A percentile compares a stretch with the other conserved stretches of the same genome.
phyloP scores from a whole-genome alignment of 305 asterid genomes.

The Solanum aculeatissimum region DNA sequence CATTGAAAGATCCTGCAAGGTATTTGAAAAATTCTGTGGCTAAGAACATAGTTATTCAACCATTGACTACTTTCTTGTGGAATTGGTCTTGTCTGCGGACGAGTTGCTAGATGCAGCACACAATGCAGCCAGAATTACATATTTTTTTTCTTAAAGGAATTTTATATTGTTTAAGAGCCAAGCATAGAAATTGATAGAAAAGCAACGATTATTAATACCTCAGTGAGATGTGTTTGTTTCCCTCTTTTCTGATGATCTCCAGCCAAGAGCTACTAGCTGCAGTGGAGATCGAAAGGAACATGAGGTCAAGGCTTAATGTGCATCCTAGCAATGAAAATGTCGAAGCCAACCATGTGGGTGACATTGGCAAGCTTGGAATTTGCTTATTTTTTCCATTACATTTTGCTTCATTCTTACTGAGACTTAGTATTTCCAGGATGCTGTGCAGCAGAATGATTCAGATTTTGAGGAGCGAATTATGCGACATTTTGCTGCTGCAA shows the following conservation, averaged over 20 bases:
- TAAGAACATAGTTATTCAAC: background rate
- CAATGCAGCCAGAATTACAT: background rate
- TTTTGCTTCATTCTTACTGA: background rate
- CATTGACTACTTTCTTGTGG: background rate
- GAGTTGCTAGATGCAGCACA: background rate
- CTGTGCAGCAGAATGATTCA: slow-evolving; percentile 12
- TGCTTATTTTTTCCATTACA: background rate
- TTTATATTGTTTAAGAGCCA: background rate
- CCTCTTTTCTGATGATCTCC: slow-evolving; percentile 1
- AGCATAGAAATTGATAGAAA: too few species aligned
- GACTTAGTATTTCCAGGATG: background rate
- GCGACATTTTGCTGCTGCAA: slow-evolving; percentile 35
- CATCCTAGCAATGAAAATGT: slow-evolving; percentile 7
- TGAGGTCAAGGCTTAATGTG: slow-evolving; percentile 12
- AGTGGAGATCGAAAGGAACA: slow-evolving; percentile 29
- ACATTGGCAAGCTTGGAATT: background rate
- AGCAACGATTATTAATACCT: background rate
- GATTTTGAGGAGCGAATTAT: slow-evolving; percentile 27
- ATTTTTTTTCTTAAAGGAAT: background rate
- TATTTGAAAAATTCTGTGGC: slow-evolving; percentile 1
- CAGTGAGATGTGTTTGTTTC: background rate
- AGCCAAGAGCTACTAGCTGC: slow-evolving; percentile 58
- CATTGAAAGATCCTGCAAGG: slow-evolving; percentile 47
- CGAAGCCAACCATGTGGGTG: slow-evolving; percentile 24
- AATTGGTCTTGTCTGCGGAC: background rate